Percentiles rank a stretch among this genome's conserved stretches.
phyloP scores from a whole-genome alignment of 2,329 filamentous ascomycete species.

The Juglanconis oblonga region DNA sequence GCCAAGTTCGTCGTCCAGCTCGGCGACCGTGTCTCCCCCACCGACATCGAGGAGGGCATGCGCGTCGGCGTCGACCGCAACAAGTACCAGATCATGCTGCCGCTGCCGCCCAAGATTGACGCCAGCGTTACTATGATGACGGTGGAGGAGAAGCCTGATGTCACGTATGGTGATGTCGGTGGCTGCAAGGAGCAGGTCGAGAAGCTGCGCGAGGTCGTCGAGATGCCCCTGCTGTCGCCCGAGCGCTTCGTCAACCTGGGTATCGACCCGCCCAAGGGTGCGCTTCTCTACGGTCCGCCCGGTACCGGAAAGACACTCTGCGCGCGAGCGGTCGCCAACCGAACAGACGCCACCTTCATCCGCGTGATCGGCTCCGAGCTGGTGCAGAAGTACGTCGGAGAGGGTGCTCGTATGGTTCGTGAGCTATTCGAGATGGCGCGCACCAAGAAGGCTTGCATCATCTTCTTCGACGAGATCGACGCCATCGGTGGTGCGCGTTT shows the following conservation, averaged over 20 bases:
- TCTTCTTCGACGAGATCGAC: conserved; percentile 99
- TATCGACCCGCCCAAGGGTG: conserved; percentile 97
- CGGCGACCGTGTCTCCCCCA: conserved; percentile 92
- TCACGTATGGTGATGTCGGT: conserved; percentile 97
- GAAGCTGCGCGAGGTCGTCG: conserved; percentile 96
- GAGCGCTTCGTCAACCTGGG: conserved; percentile 98
- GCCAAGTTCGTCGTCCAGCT: conserved; percentile 99
- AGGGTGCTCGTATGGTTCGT: conserved; percentile 96
- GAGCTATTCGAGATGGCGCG: conserved; percentile 99
- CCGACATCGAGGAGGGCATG: conserved; percentile 99
- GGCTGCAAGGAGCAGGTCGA: conserved; percentile 99
- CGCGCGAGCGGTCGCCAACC: conserved; percentile 92
- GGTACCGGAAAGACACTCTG: conserved; percentile 99
- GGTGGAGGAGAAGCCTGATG: conserved; percentile 98
- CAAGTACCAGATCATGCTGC: conserved; percentile 98
- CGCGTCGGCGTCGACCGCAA: conserved; percentile 96
- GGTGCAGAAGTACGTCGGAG: conserved; percentile 98
- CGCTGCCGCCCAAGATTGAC: conserved; percentile 96
- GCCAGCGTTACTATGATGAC: conserved; percentile 99
- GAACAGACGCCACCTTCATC: conserved; percentile 98
- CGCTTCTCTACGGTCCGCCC: conserved; percentile 91
- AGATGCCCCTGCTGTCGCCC: conserved; percentile 94
- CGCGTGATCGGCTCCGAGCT: conserved; percentile 96
- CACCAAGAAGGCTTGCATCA: conserved; percentile 99
- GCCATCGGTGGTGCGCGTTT: conserved; percentile 94